A percentile compares a stretch with the other conserved stretches of the same genome.
Evolutionary conservation across 2,329 filamentous ascomycete species (phyloP).

Genomic region (Fusarium phyllophilum): DNA sequence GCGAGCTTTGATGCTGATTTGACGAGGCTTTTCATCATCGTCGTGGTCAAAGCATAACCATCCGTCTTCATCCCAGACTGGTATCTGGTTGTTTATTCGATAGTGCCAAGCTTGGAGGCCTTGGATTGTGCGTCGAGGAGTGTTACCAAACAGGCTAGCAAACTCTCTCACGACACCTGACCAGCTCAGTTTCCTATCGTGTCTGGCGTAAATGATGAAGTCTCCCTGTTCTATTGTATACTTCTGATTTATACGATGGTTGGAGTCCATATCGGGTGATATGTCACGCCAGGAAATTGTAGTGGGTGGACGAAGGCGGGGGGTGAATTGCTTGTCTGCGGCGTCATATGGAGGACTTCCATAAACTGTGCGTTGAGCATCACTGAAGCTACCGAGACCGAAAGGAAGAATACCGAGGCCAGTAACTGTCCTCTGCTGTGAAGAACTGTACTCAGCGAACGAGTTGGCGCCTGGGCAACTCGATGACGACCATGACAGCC

Average conservation of each 20-base stretch:
- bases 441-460: neutral
- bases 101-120: neutral
- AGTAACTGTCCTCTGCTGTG: neutral
- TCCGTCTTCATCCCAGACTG: neutral
- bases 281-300: neutral
- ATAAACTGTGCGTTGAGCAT: neutral
- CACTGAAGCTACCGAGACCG: neutral
- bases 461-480: neutral
- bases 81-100: neutral
- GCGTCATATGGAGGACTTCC: neutral
- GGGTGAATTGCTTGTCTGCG: conserved; percentile 45
- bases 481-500: neutral
- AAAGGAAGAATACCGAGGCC: neutral
- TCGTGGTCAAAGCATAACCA: neutral
- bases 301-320: conserved; percentile 46
- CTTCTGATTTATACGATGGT: neutral
- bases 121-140: neutral
- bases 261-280: neutral
- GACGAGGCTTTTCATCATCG: neutral
- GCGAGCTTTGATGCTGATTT: conserved; percentile 50
- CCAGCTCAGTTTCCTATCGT: neutral
- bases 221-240: neutral
- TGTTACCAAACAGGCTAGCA: neutral
- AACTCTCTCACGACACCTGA: neutral
- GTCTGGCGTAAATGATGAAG: neutral